Evolutionary conservation across 345 rosid species (phyloP).

Genomic region (Gossypium stocksii): DNA sequence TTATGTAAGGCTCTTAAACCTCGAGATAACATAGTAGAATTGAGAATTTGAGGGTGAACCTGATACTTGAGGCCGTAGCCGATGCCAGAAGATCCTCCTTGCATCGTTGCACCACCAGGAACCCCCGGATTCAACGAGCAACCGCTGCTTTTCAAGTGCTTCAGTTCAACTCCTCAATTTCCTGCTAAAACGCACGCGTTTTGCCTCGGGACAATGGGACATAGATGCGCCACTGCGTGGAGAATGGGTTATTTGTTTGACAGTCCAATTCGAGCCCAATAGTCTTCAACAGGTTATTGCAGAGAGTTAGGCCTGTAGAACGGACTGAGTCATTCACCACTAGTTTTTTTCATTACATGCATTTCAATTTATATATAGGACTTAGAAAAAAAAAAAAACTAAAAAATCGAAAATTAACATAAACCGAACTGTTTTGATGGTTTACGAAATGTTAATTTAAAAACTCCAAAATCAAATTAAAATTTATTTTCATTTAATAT

Average conservation of each 20-base stretch:
- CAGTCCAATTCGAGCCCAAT: background rate
- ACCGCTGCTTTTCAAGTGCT: background rate
- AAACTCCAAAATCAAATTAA: no score
- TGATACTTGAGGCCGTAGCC: slow-evolving; percentile 92
- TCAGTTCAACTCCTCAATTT: background rate
- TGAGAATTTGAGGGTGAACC: slow-evolving; percentile 29
- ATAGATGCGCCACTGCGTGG: background rate
- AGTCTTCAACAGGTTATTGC: background rate
- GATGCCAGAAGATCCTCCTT: slow-evolving; percentile 78
- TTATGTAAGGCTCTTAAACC: background rate
- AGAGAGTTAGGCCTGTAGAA: no score
- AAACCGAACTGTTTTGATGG: no score
- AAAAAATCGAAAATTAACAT: no score
- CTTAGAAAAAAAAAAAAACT: no score
- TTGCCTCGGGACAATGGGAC: background rate
- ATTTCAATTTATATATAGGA: no score
- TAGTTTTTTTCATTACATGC: no score
- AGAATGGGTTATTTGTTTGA: background rate
- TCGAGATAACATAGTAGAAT: background rate
- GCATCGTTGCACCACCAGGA: background rate
- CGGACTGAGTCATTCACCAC: no score
- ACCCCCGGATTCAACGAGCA: background rate
- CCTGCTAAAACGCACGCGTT: background rate
- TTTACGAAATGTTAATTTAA: no score
- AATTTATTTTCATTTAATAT: no score